Conservation (phyloP, 208 protist genomes). For the Polymyxa betae region DNA sequence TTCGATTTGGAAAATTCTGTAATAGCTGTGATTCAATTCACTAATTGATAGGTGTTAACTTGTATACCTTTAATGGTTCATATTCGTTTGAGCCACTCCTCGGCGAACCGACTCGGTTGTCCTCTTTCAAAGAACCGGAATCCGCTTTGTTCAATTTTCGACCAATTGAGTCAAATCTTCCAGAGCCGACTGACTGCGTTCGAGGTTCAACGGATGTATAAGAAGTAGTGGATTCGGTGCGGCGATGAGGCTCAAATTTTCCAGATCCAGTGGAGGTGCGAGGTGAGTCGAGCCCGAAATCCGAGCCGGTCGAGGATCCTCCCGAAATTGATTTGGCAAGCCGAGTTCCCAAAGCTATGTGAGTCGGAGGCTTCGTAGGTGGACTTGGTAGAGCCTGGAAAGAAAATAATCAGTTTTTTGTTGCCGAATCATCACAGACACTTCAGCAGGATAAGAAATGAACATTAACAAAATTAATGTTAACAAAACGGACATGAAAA, state of each 20-base stretch:
- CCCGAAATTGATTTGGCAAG: not conserved
- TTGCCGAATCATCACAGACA: too few relatives aligned
- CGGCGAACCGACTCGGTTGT: not conserved
- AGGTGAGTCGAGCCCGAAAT: not conserved
- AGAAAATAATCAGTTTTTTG: too few relatives aligned
- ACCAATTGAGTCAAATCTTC: too few relatives aligned
- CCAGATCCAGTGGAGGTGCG: not conserved
- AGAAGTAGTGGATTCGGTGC: not conserved
- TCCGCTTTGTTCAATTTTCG: too few relatives aligned
- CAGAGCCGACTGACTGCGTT: not conserved
- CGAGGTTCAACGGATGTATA: not conserved
- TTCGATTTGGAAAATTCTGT: not conserved
- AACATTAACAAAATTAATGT: too few relatives aligned
- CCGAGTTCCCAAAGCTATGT: not conserved
- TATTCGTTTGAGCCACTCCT: not conserved
- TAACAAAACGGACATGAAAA: too few relatives aligned
- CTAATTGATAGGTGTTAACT: not conserved
- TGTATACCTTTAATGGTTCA: not conserved
- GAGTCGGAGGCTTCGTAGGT: not conserved
- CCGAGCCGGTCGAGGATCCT: not conserved
- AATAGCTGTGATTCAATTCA: not conserved
- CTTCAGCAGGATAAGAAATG: too few relatives aligned
- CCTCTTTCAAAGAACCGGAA: too few relatives aligned
- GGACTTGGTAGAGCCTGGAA: not conserved
- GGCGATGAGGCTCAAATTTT: constrained; percentile 13